A percentile compares a stretch with the other conserved stretches of the same genome.
Conservation (phyloP, 176 grass and related monocot species). For the Lolium rigidum region DNA sequence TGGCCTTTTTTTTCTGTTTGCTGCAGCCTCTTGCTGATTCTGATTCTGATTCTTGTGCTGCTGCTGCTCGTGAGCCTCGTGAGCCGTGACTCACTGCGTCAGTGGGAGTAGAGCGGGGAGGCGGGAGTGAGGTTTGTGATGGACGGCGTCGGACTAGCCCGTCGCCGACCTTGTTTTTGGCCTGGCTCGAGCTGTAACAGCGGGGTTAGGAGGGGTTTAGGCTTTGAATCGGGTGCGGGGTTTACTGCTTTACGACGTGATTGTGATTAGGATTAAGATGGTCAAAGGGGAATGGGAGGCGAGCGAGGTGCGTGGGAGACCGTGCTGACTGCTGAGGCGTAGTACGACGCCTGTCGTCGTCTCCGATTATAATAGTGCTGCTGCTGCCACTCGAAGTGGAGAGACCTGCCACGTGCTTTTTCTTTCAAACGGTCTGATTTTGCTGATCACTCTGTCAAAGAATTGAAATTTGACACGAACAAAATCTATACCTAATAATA, state of each 20-base stretch:
- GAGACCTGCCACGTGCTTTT: background rate
- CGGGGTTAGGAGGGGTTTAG: conserved; percentile 42
- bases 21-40: background rate
- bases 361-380: conserved; percentile 2
- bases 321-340: background rate
- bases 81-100: no score
- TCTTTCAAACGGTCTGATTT: background rate
- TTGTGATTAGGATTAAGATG: conserved; percentile 9
- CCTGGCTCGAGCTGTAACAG: background rate
- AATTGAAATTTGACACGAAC: no score
- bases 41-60: background rate
- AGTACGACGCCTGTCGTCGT: conserved; percentile 8
- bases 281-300: conserved; percentile 17
- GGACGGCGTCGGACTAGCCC: background rate
- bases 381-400: background rate
- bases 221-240: background rate
- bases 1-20: background rate
- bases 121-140: background rate
- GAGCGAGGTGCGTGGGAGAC: background rate
- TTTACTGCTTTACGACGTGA: conserved; percentile 15
- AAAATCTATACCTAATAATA: no score
- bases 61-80: background rate
- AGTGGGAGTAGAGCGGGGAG: background rate
- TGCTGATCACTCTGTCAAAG: background rate
- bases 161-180: background rate